A percentile compares a stretch with the other conserved stretches of the same genome.
phyloP scores from a whole-genome alignment of 371 early-diverging fungal genomes.

The Funneliformis caledonium region DNA sequence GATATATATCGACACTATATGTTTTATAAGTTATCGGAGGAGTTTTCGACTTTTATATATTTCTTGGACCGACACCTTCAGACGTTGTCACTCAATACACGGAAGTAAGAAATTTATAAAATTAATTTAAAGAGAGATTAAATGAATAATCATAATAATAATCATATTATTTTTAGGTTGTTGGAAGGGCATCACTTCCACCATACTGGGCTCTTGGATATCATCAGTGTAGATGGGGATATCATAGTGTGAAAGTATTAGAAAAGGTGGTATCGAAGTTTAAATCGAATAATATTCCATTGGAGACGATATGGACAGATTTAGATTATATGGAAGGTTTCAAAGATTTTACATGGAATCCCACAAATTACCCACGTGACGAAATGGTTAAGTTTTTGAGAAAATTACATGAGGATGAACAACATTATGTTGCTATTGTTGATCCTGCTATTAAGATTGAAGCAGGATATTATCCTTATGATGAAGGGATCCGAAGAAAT shows the following conservation, averaged over 20 bases:
- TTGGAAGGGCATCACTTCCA: slow-evolving; percentile 5
- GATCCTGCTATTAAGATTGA: slow-evolving; percentile 59
- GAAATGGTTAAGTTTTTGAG: slow-evolving; percentile 45
- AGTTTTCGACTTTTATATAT: slow-evolving; percentile 65
- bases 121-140: slow-evolving; percentile 54
- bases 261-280: not conserved
- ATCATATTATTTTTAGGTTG: not conserved
- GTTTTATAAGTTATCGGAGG: slow-evolving; percentile 69
- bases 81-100: slow-evolving; percentile 69
- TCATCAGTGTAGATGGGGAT: slow-evolving; percentile 81
- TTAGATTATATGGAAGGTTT: slow-evolving; percentile 69
- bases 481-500: slow-evolving; percentile 50
- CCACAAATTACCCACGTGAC: slow-evolving; percentile 52
- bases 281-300: slow-evolving; percentile 59
- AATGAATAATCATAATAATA: not conserved
- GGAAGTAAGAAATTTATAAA: slow-evolving; percentile 65
- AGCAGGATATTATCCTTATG: slow-evolving; percentile 53
- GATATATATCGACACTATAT: too few relatives aligned
- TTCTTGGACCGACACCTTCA: slow-evolving; percentile 66
- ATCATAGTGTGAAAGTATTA: slow-evolving; percentile 46
- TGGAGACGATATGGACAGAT: slow-evolving; percentile 77
- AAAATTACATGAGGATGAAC: slow-evolving; percentile 49
- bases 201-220: slow-evolving; percentile 60
- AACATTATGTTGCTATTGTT: slow-evolving; percentile 57
- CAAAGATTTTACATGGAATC: slow-evolving; percentile 60